Base-by-base conservation (phyloP, 1,284 basidiomycete species). In the Puccinia coronata region DNA sequence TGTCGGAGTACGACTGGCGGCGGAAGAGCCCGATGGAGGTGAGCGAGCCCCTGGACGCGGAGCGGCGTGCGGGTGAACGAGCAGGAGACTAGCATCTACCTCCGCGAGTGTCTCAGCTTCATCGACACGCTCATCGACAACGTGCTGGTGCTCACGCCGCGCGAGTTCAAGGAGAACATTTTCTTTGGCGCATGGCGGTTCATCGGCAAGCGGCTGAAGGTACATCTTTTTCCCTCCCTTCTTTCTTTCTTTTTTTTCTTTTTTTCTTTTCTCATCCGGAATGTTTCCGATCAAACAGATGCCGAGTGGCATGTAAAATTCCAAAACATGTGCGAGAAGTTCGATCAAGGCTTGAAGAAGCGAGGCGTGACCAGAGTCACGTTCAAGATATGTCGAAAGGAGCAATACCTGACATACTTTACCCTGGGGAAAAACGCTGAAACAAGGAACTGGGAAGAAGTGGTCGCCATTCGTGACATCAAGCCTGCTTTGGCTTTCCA, bases 401-500 rank as follows among this genome's bases (percentile, higher is more conserved):
- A 93, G 81, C 91, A 93, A 86, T 99, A 99, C 87, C 97, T 97
- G 11, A 91, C 93, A 85, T 99, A 96, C 89, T 94, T 92, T 88
- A 99, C 97, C 67, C 88, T 98, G 65, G 93, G 97, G 82, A 90
- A 92, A 81, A 85, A 86, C 53, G 89, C 90, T 84, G 88, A 86
- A 77, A 87, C 91, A 70, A 92, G 91, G 36, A 86, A 87, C 23
- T 99, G 97, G 97, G 90, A 89, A 82, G 97, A 99, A 89, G 95
- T 98, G 87, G 91, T 94, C 86, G 92, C 95, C 16, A 97, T 99
- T 86, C 92, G 96, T 87, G 98, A 99, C 89, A 95, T 98, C 83
- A 97, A 99, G 87, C 97, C 97, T 39, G 97, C 97, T 53, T 90
- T 99, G 72, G 97, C 97, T 51, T 99, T 95, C 91, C 97, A 99